A percentile compares a stretch with the other conserved stretches of the same genome.
Evolutionary conservation across 495 filamentous ascomycete genomes (phyloP).

Genomic region (Articulospora tetracladia): DNA sequence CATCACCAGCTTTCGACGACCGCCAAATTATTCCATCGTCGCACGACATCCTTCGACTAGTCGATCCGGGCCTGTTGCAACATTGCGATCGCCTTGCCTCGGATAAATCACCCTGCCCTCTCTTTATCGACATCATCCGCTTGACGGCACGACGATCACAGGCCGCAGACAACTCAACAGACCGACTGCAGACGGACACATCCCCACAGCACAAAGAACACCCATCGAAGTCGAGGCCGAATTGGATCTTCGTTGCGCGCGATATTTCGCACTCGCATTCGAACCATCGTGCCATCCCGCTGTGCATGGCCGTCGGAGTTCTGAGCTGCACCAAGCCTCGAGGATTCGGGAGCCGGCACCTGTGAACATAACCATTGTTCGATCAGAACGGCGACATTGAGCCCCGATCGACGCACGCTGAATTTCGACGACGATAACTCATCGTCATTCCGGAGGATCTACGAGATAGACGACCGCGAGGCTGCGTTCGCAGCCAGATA

Average conservation of each 20-base stretch:
- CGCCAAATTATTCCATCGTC: constrained; percentile 1
- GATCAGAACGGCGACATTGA: not conserved
- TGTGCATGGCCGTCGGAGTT: not conserved
- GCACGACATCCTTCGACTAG: not conserved
- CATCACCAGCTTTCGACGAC: not conserved
- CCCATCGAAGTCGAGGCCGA: not conserved
- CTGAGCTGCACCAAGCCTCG: not conserved
- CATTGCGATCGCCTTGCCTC: constrained; percentile 2
- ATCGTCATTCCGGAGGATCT: not conserved
- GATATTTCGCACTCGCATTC: not conserved
- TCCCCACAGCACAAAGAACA: not conserved
- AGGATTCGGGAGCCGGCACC: not conserved
- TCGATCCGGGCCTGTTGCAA: not conserved
- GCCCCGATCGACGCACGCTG: not conserved
- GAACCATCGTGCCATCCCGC: not conserved
- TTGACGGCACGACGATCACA: not conserved
- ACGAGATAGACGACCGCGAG: constrained; percentile 6
- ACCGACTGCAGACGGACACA: not conserved
- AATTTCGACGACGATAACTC: not conserved
- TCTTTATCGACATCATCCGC: constrained; percentile 1
- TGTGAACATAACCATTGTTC: not conserved
- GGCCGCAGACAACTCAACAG: not conserved
- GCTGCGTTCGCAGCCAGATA: constrained; percentile 23
- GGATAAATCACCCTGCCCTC: constrained; percentile 3
- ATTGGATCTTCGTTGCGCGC: not conserved